Evolutionary conservation across 371 early-diverging fungal species (phyloP).

Genomic region (Mucor velutinosus): DNA sequence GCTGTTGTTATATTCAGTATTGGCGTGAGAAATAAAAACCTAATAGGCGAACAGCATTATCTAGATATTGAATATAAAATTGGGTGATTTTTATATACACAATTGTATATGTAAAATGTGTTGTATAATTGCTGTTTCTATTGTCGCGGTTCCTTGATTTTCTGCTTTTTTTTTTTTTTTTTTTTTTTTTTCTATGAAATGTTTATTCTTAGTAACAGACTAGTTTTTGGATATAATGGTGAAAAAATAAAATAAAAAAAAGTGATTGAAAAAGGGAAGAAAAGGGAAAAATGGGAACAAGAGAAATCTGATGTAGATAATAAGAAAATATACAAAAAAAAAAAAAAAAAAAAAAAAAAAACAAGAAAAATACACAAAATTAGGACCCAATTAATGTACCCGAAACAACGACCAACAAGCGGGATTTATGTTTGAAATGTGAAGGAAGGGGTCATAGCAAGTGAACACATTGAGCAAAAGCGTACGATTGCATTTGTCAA

Average conservation of each 20-base stretch:
- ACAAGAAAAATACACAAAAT: conserved; percentile 12
- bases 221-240: neutral
- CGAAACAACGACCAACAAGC: conserved; percentile 21
- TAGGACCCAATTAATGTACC: conserved; percentile 28
- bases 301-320: neutral
- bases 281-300: conserved; percentile 14
- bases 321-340: neutral
- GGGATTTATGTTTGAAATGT: conserved; percentile 22
- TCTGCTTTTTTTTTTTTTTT: neutral
- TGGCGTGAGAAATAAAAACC: conserved; percentile 16
- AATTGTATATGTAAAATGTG: neutral
- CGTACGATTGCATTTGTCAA: neutral
- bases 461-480: neutral
- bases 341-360: conserved; percentile 1
- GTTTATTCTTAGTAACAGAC: neutral
- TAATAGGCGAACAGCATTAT: conserved; percentile 12
- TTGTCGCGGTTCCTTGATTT: conserved; percentile 3
- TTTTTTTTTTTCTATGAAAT: neutral
- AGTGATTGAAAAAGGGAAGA: conserved; percentile 6
- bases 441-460: neutral
- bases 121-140: neutral
- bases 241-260: conserved; percentile 3
- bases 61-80: conserved; percentile 1
- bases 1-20: neutral
- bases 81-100: neutral